Evolutionary conservation across 2,329 filamentous ascomycete genomes (phyloP).

Genomic region (Xylaria multiplex): DNA sequence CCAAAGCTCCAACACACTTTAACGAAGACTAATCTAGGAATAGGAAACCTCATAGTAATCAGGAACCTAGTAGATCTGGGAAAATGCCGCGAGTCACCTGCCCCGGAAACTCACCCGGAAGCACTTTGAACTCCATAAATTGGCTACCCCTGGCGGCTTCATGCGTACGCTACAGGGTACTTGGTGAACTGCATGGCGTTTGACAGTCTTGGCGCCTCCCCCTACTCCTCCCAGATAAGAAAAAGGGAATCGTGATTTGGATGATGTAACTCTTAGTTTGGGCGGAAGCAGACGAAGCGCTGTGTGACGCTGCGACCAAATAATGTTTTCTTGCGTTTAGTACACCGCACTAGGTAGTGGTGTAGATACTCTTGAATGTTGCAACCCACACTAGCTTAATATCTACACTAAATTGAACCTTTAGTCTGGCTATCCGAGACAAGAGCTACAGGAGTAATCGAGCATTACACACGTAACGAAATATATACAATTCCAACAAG

Average conservation of each 20-base stretch:
- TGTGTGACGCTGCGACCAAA: background rate
- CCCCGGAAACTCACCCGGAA: slow-evolving; percentile 29
- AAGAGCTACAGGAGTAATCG: background rate
- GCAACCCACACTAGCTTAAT: background rate
- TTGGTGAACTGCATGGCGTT: slow-evolving; percentile 14
- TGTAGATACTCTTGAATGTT: background rate
- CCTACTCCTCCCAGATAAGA: background rate
- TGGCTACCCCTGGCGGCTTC: slow-evolving; percentile 26
- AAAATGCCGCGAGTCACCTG: slow-evolving; percentile 32
- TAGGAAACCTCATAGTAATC: slow-evolving; percentile 24
- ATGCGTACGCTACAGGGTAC: slow-evolving; percentile 11
- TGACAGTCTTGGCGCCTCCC: slow-evolving; percentile 22
- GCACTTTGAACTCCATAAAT: slow-evolving; percentile 3
- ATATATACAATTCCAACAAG: background rate
- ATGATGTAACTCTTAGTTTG: background rate
- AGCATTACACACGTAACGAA: background rate
- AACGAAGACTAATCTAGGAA: background rate
- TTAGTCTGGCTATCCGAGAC: too few relatives aligned
- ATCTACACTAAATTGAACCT: background rate
- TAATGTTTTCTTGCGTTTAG: background rate
- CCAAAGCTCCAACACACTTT: background rate
- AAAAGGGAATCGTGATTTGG: background rate
- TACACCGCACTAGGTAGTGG: too few relatives aligned
- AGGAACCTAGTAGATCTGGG: slow-evolving; percentile 6
- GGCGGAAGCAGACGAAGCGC: background rate